phyloP scores from a whole-genome alignment of 192 early-diverging fungal genomes.

The Gorgonomyces haynaldii region DNA sequence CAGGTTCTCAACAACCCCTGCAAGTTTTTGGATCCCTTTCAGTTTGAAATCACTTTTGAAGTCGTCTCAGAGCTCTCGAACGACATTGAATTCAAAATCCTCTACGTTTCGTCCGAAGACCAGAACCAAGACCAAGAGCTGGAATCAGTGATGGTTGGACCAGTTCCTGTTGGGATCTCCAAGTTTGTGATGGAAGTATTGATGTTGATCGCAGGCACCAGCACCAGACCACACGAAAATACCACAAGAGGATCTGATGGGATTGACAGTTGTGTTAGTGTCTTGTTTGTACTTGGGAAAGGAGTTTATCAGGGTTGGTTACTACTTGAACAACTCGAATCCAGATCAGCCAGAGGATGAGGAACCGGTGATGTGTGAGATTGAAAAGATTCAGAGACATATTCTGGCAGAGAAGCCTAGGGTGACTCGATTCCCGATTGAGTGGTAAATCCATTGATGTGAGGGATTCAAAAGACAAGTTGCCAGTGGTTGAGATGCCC shows the following conservation, averaged over 20 bases:
- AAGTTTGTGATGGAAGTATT: slow-evolving; percentile 85
- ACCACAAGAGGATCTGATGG: slow-evolving; percentile 69
- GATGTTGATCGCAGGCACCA: slow-evolving; percentile 19
- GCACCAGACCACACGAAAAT: slow-evolving; percentile 57
- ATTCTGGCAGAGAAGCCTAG: slow-evolving; percentile 86
- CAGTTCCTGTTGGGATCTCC: slow-evolving; percentile 87
- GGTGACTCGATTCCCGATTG: slow-evolving; percentile 76
- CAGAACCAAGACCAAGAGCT: slow-evolving; percentile 81
- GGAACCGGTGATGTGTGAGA: too few species aligned
- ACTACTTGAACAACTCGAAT: slow-evolving; percentile 92
- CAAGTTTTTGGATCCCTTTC: slow-evolving; percentile 66
- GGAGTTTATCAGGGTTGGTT: slow-evolving; percentile 95
- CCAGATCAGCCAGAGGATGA: slow-evolving; percentile 61
- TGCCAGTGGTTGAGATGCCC: too few species aligned
- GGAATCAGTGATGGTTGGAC: slow-evolving; percentile 91
- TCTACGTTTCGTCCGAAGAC: slow-evolving; percentile 80
- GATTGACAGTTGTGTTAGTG: slow-evolving; percentile 73
- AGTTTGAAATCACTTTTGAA: slow-evolving; percentile 97
- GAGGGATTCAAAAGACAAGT: too few species aligned
- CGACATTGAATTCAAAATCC: slow-evolving; percentile 91
- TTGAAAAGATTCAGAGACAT: slow-evolving; percentile 70
- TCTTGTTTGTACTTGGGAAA: slow-evolving; percentile 78
- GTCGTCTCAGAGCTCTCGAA: slow-evolving; percentile 75
- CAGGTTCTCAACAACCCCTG: slow-evolving; percentile 79
- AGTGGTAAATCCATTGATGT: too few species aligned